Evolutionary conservation across 768 basidiomycete genomes (phyloP).

Genomic region (Cubamyces lactineus): DNA sequence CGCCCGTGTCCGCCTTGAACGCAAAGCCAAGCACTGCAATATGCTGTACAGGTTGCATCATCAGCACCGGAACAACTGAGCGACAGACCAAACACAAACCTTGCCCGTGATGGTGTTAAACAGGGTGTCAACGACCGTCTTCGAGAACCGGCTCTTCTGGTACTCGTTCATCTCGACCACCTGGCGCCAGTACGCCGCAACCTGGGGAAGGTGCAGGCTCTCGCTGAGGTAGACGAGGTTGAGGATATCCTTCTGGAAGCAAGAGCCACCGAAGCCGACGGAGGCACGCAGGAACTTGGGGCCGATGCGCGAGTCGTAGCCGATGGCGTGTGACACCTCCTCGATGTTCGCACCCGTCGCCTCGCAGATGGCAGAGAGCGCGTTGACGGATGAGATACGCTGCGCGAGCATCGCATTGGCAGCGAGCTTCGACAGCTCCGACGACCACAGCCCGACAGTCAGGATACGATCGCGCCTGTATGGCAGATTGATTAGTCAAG

Average conservation of each 20-base stretch:
- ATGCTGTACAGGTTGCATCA: slow-evolving; percentile 47
- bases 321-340: slow-evolving; percentile 94
- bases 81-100: slow-evolving; percentile 44
- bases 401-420: slow-evolving; percentile 99
- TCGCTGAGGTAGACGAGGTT: slow-evolving; percentile 98
- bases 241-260: slow-evolving; percentile 99
- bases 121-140: slow-evolving; percentile 93
- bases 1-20: slow-evolving; percentile 99
- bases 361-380: slow-evolving; percentile 97
- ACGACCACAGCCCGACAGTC: slow-evolving; percentile 97
- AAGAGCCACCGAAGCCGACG: slow-evolving; percentile 97
- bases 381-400: slow-evolving; percentile 97
- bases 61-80: background rate
- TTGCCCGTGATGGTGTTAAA: slow-evolving; percentile 99
- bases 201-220: slow-evolving; percentile 92
- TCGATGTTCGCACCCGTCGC: slow-evolving; percentile 99
- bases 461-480: slow-evolving; percentile 74
- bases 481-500: background rate
- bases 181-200: slow-evolving; percentile 96
- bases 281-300: slow-evolving; percentile 94
- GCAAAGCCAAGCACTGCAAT: slow-evolving; percentile 98
- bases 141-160: slow-evolving; percentile 95
- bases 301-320: slow-evolving; percentile 90
- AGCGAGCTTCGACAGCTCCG: slow-evolving; percentile 96
- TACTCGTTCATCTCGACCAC: slow-evolving; percentile 99